Conservation (phyloP, 495 filamentous ascomycete genomes). For the Aspergillus diversus region DNA sequence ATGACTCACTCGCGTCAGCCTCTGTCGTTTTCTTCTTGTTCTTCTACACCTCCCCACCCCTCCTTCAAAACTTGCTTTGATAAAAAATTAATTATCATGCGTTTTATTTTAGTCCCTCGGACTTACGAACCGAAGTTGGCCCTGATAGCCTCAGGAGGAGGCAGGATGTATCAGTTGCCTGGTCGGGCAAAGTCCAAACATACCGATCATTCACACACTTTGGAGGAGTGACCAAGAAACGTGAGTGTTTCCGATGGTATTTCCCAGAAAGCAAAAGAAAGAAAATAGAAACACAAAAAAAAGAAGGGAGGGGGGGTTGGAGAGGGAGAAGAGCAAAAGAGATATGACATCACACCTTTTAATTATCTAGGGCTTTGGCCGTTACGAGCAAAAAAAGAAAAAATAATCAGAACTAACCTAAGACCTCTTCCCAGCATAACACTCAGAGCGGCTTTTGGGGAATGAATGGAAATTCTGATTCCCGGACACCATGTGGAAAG, state of each 20-base stretch:
- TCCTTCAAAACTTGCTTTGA: slow-evolving; percentile 3
- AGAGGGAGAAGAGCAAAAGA: background rate
- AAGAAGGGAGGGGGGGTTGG: background rate
- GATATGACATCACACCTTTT: slow-evolving; percentile 26
- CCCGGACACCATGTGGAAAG: slow-evolving; percentile 29
- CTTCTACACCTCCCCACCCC: slow-evolving; percentile 6
- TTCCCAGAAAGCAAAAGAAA: slow-evolving; percentile 3
- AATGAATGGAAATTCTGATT: slow-evolving; percentile 20
- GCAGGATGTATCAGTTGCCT: slow-evolving; percentile 50
- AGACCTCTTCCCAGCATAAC: slow-evolving; percentile 14
- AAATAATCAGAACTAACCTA: slow-evolving; percentile 3
- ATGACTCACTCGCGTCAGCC: slow-evolving; percentile 41
- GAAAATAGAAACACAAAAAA: background rate
- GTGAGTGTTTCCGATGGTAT: slow-evolving; percentile 18
- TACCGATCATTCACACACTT: slow-evolving; percentile 24
- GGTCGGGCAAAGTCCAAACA: slow-evolving; percentile 24
- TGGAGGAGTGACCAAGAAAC: slow-evolving; percentile 22
- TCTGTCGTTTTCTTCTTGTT: slow-evolving; percentile 10
- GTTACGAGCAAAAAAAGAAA: background rate
- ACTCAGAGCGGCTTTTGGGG: slow-evolving; percentile 20
- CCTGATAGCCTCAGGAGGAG: background rate
- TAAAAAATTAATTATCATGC: background rate
- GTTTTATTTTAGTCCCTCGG: slow-evolving; percentile 3
- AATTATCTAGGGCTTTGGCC: background rate
- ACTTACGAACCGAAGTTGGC: slow-evolving; percentile 9